Conservation (phyloP, 2,329 filamentous ascomycete genomes). For the Beauveria pseudobassiana region DNA sequence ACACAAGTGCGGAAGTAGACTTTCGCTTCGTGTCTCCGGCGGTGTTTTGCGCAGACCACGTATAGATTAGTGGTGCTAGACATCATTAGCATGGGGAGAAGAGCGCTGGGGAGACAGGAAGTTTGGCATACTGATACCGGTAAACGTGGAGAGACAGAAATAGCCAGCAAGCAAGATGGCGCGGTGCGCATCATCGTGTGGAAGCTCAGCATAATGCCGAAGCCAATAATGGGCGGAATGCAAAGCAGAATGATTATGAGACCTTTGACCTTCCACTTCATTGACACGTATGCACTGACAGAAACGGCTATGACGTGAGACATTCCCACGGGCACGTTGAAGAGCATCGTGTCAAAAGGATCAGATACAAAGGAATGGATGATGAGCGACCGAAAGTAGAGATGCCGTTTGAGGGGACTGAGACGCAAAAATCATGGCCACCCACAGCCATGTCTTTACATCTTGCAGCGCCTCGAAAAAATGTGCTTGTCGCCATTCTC, state of each 20-base stretch:
- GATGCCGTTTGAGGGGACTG: conserved; percentile 49
- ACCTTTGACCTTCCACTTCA: conserved; percentile 47
- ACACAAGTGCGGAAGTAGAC: conserved; percentile 55
- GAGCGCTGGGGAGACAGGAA: conserved; percentile 39
- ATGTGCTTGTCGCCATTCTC: conserved; percentile 44
- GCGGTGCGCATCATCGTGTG: conserved; percentile 37
- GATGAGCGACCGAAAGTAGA: conserved; percentile 52
- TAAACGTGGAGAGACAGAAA: conserved; percentile 52
- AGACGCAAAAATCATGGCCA: conserved; percentile 48
- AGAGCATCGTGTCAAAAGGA: conserved; percentile 48
- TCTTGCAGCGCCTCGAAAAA: conserved; percentile 47
- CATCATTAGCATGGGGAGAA: conserved; percentile 28
- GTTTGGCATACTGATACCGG: conserved; percentile 26
- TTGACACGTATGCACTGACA: conserved; percentile 48
- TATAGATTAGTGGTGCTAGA: conserved; percentile 48
- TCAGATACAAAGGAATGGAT: conserved; percentile 51
- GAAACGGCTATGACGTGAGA: conserved; percentile 54
- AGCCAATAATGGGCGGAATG: conserved; percentile 50
- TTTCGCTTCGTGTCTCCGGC: conserved; percentile 66
- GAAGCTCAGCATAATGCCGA: conserved; percentile 44
- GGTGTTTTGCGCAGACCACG: conserved; percentile 55
- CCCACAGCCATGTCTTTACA: conserved; percentile 54
- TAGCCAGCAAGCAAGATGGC: conserved; percentile 47
- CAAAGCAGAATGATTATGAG: conserved; percentile 47
- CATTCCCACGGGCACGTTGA: conserved; percentile 53